Evolutionary conservation across 345 rosid genomes (phyloP), one percentile per base, ranked within the genome.

Genomic region (Mangifera indica): DNA sequence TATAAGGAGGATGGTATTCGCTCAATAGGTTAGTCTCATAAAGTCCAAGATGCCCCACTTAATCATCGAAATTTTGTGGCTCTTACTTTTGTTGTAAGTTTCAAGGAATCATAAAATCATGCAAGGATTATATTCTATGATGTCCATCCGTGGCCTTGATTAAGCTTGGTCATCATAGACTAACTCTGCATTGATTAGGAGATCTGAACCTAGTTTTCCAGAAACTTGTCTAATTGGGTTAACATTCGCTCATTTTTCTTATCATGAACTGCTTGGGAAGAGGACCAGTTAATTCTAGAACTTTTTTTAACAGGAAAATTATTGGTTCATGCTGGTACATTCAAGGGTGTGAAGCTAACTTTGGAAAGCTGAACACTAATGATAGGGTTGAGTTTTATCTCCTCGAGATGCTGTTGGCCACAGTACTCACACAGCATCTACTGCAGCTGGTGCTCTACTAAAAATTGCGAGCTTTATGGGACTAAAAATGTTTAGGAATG

Each of bases 311-410:
- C 79, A 83, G 84, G 72, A 85, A 83, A 79, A 75, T 85, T 42
- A 81, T 83, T 0, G 87, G 89, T 5, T 85, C 84, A 17, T 82
- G 85, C 40, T 81, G 81, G 84, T 79, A 83, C 49, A 57, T 75
- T 70, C 77, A 79, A 70, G 87, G 87, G 69, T 84, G 81, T 29
- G 87, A 84, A 67, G 81, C 82, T 56, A 83, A 81, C 71, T 81
- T 81, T 18, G 84, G 87, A 62, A 74, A 63, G 26, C 26, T 71
- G 42, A 67, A 66, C 63, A 18, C 49, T 5, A 52, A 58, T 0
- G n/a, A 51, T 0, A 45, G 69, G 67, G 51, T 68, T 17, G 89
- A 86, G 69, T 84, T 78, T 71, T 75, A 56, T 82, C 82, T n/a
- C 74, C 83, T 10, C 76, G 85, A 2, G 87, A 83, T 73, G 75